A percentile compares a stretch with the other conserved stretches of the same genome.
Evolutionary conservation across 169 alveolate species (phyloP).

Genomic region (Cryptosporidium ryanae): DNA sequence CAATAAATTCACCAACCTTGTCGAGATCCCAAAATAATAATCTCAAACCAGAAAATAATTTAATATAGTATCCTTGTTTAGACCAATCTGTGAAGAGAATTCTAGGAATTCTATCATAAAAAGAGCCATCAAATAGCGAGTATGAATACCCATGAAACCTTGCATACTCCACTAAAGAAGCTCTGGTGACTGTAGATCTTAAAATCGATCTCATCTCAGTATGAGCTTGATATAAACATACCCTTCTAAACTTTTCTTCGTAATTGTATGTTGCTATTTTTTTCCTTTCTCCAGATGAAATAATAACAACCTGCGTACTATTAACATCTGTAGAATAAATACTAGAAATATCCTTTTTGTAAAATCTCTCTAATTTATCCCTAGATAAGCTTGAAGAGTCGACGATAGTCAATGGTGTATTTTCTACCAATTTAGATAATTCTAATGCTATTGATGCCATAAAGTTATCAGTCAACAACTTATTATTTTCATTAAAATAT

Average conservation of each 20-base stretch:
- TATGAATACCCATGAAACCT: constrained; percentile 66
- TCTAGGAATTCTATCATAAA: constrained; percentile 48
- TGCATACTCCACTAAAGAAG: constrained; percentile 59
- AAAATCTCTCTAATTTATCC: constrained; percentile 14
- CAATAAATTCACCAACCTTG: constrained; percentile 20
- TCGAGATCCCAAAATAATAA: constrained; percentile 56
- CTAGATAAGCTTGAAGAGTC: constrained; percentile 20
- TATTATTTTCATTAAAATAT: constrained; percentile 34
- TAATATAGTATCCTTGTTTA: constrained; percentile 58
- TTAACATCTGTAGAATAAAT: constrained; percentile 23
- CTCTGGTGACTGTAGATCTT: constrained; percentile 52
- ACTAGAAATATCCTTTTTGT: not conserved
- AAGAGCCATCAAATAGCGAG: constrained; percentile 58
- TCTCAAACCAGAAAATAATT: constrained; percentile 47
- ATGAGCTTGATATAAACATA: constrained; percentile 69
- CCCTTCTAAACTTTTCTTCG: constrained; percentile 58
- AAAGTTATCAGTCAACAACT: constrained; percentile 4
- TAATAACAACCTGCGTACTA: constrained; percentile 41
- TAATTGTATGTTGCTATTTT: constrained; percentile 23
- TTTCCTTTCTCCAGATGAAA: constrained; percentile 52
- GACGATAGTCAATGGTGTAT: constrained; percentile 21
- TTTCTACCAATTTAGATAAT: constrained; percentile 38
- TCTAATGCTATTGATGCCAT: constrained; percentile 18
- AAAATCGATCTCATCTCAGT: constrained; percentile 53
- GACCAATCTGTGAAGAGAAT: constrained; percentile 42